Conservation (phyloP, 2,329 filamentous ascomycete genomes). For the Microcera coccophila region DNA sequence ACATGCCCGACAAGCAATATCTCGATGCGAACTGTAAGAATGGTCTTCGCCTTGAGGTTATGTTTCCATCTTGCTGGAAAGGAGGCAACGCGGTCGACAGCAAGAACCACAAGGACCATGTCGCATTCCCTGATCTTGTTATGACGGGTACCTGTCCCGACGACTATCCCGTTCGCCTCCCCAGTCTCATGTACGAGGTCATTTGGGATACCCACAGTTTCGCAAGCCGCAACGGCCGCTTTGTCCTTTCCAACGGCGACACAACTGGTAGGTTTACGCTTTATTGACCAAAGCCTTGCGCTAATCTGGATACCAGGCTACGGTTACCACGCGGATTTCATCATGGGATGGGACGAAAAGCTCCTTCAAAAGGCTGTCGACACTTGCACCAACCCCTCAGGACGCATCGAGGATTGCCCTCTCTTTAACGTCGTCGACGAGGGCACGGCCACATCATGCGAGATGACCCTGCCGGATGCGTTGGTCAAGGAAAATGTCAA, state of each 20-base stretch:
- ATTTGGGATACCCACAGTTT: constrained; percentile 75
- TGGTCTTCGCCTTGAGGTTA: constrained; percentile 76
- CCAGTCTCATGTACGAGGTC: constrained; percentile 78
- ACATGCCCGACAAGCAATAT: constrained; percentile 72
- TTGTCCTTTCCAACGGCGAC: constrained; percentile 76
- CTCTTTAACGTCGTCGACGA: constrained; percentile 69
- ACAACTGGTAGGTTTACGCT: constrained; percentile 53
- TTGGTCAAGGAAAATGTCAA: constrained; percentile 58
- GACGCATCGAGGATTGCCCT: constrained; percentile 67
- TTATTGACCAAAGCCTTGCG: neutral
- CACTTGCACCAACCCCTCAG: constrained; percentile 68
- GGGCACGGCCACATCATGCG: constrained; percentile 55
- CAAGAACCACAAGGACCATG: constrained; percentile 57
- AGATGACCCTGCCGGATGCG: constrained; percentile 53
- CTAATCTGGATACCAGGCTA: constrained; percentile 47
- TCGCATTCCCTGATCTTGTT: constrained; percentile 74
- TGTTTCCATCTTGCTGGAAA: constrained; percentile 90
- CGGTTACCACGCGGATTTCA: constrained; percentile 77
- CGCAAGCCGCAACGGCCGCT: constrained; percentile 59
- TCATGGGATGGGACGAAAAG: constrained; percentile 68
- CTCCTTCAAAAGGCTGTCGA: constrained; percentile 71
- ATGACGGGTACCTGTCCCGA: constrained; percentile 73
- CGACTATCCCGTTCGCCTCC: constrained; percentile 63
- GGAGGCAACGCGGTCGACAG: constrained; percentile 59
- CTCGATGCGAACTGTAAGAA: constrained; percentile 78